Conservation (phyloP, 2,329 filamentous ascomycete genomes). For the Aspergillus spinulosporus region DNA sequence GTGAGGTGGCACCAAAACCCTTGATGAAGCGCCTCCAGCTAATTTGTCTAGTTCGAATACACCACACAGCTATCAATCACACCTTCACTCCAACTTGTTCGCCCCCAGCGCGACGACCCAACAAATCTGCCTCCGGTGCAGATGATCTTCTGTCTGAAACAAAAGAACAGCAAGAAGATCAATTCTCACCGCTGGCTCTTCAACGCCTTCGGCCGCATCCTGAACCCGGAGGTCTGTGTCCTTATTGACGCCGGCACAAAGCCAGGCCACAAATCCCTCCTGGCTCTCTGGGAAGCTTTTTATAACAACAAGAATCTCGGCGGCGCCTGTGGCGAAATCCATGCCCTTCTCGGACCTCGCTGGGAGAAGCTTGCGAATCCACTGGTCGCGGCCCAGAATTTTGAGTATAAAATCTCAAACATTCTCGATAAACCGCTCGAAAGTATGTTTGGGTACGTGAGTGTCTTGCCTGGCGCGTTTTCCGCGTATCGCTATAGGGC, state of each 20-base stretch:
- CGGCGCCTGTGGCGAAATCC: constrained; percentile 97
- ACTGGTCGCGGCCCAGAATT: constrained; percentile 93
- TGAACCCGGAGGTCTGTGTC: constrained; percentile 96
- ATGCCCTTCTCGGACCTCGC: constrained; percentile 91
- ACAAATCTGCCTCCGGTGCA: constrained; percentile 90
- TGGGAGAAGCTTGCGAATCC: constrained; percentile 93
- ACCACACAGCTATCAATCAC: constrained; percentile 97
- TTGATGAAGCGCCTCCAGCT: constrained; percentile 13
- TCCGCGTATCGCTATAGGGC: constrained; percentile 97
- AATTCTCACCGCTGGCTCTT: constrained; percentile 99
- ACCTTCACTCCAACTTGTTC: constrained; percentile 93
- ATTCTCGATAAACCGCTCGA: constrained; percentile 98
- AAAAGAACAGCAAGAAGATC: constrained; percentile 99
- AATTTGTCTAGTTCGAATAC: constrained; percentile 76
- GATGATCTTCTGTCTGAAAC: constrained; percentile 99
- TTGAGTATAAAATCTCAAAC: constrained; percentile 99
- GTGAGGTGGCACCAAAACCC: constrained; percentile 33
- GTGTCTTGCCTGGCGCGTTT: constrained; percentile 98
- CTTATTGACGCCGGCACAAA: constrained; percentile 97
- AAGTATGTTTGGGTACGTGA: constrained; percentile 95
- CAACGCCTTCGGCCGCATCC: constrained; percentile 92
- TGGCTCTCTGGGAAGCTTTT: constrained; percentile 95
- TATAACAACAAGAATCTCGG: constrained; percentile 99
- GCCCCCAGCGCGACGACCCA: constrained; percentile 79
- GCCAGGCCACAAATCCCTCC: constrained; percentile 87